Evolutionary conservation across 768 basidiomycete species (phyloP).

Genomic region (Pulveroboletus sp.): DNA sequence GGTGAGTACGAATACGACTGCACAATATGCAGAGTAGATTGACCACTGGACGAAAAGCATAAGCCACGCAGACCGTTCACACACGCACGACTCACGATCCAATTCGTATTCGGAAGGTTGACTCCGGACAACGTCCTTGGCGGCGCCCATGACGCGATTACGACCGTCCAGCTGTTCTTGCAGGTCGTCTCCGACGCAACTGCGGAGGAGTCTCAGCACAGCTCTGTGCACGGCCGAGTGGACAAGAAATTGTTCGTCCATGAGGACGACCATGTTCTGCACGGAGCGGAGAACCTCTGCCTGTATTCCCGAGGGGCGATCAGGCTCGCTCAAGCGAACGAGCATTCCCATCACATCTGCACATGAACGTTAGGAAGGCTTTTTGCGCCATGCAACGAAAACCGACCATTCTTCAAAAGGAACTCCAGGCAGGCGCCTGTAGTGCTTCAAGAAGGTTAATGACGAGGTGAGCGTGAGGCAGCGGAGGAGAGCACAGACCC

Average conservation of each 20-base stretch:
- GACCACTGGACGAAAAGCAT: conserved; percentile 56
- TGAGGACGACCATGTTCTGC: conserved; percentile 84
- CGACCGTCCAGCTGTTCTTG: conserved; percentile 83
- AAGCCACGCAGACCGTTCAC: not conserved
- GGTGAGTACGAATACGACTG: conserved; percentile 84
- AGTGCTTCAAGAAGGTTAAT: conserved; percentile 43
- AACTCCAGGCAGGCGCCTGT: conserved; percentile 91
- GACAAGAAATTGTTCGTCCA: conserved; percentile 92
- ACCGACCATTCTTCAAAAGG: conserved; percentile 78
- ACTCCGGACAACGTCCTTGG: conserved; percentile 59
- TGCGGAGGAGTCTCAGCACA: conserved; percentile 76
- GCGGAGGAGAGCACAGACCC: conserved; percentile 53
- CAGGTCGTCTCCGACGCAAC: conserved; percentile 88
- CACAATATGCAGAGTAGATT: conserved; percentile 89
- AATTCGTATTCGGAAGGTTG: conserved; percentile 87
- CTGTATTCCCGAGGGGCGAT: conserved; percentile 87
- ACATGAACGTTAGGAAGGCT: not conserved
- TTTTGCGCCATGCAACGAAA: not conserved
- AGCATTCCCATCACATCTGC: conserved; percentile 80
- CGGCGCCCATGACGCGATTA: conserved; percentile 78
- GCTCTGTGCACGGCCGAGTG: conserved; percentile 89
- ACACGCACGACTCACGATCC: conserved; percentile 58
- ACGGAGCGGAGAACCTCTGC: conserved; percentile 83
- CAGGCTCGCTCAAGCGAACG: conserved; percentile 79
- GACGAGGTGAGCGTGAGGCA: conserved; percentile 1